These are phyloP conservation scores for Umbelopsis sp. DNA, from an alignment of 192 early-diverging fungal species.

Conservation along the genomic window DNA sequence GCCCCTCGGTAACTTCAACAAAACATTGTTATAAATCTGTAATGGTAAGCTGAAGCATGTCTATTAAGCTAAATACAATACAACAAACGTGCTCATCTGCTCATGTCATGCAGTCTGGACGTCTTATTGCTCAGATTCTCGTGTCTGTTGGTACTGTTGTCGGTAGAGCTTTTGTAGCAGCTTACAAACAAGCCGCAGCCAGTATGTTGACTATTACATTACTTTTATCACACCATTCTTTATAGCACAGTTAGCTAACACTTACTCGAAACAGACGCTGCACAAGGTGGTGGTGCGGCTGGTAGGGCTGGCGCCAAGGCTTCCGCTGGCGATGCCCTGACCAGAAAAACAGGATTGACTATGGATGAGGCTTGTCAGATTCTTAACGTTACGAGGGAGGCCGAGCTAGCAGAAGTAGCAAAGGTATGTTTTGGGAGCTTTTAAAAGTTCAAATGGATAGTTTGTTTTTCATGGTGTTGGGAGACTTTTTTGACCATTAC, in stretches of 20 bases:
- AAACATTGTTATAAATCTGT: neutral
- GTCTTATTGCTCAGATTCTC: conserved; percentile 76
- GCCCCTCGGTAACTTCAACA: neutral
- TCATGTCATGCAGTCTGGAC: conserved; percentile 59
- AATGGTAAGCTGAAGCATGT: neutral
- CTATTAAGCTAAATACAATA: neutral
- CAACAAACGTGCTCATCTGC: neutral
- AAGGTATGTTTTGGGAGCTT: conserved; percentile 40
- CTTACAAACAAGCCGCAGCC: conserved; percentile 86
- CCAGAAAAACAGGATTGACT: conserved; percentile 79
- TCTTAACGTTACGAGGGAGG: conserved; percentile 78
- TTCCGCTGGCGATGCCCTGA: conserved; percentile 69
- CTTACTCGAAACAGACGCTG: conserved; percentile 53
- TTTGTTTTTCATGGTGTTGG: neutral
- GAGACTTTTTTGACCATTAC: neutral
- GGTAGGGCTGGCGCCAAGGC: conserved; percentile 50
- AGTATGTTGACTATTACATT: conserved; percentile 56
- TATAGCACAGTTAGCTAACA: neutral
- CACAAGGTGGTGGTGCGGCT: conserved; percentile 67
- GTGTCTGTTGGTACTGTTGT: conserved; percentile 81
- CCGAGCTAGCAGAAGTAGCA: conserved; percentile 51
- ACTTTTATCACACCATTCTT: neutral
- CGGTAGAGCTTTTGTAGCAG: conserved; percentile 90
- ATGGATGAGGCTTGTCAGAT: conserved; percentile 92
- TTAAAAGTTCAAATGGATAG: neutral